Evolutionary conservation across 768 basidiomycete species (phyloP), one percentile per base, ranked within the genome.

Genomic region (Boletus insuetus): DNA sequence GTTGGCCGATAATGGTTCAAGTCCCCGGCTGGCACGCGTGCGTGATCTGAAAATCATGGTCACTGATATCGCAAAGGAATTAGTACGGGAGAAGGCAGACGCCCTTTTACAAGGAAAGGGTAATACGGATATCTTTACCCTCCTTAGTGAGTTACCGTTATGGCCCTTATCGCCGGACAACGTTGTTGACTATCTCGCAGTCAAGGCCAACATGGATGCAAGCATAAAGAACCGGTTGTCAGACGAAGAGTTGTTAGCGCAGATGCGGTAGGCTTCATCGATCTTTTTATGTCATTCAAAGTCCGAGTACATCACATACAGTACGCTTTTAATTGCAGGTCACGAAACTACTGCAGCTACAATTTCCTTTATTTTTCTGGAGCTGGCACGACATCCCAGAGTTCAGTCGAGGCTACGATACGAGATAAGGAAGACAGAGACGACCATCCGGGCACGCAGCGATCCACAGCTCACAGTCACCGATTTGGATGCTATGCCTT

Each of bases 261-360:
- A 54, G 31, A 61, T 62, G 42, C 31, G 61, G 66, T 68, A 35
- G 1, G 59, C 46, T 26, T 43, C 8, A 14, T 41, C 6, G 3
- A 4, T 5, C 13, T 35, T 11, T 14, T 35, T 35, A 35, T 14
- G 34, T 14, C 34, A 14, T 35, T 4, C 34, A 14, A 12, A 29
- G 26, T 9, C 26, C 9, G 8, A 29, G 26, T 1, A 14, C 3
- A 9, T 12, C 11, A 14, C 17, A 19, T 38, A 17, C 20, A 78
- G 77, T 20, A 78, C 75, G 17, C 72, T 80, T 20, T 63, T 80
- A 8, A 60, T 81, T 4, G 75, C 75, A 47, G 77, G 76, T 3
- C 79, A 87, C 65, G 86, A 87, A 64, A 85, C 83, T 4, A 83
- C 79, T 31, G 75, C 84, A 4, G 81, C 75, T 32, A 75, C 78